Conservation (phyloP, 1,139 yeast genomes). For the Yarrowia galli region DNA sequence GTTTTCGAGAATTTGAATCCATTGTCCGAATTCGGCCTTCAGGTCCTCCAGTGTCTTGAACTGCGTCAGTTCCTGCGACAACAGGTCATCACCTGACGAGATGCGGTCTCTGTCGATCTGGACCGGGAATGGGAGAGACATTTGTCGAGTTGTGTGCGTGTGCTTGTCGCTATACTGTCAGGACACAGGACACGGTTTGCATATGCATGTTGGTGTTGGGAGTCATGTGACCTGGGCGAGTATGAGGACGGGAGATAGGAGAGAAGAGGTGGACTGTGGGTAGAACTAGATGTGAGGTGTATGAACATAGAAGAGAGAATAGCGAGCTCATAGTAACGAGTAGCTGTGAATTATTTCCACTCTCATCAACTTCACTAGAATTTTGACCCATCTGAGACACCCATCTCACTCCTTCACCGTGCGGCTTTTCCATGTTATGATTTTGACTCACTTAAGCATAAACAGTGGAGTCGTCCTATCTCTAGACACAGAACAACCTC, state of each 20-base stretch:
- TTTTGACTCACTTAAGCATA: conserved; percentile 30
- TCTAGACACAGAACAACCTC: no score
- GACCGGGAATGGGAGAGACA: conserved; percentile 31
- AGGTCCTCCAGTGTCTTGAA: conserved; percentile 36
- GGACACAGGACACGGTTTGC: conserved; percentile 7
- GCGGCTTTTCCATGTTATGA: conserved; percentile 3
- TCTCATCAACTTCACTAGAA: no score
- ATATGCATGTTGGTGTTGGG: conserved; percentile 18
- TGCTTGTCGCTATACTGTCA: neutral
- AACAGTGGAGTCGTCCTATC: neutral
- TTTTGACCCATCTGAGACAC: no score
- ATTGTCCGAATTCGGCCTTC: conserved; percentile 27
- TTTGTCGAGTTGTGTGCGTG: neutral
- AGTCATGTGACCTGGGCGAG: neutral
- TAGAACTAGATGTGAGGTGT: no score
- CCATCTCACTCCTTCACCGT: neutral
- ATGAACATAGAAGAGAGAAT: no score
- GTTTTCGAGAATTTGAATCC: conserved; percentile 32
- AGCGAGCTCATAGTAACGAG: no score
- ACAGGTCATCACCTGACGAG: conserved; percentile 18
- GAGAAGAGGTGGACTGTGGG: neutral
- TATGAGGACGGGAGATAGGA: no score
- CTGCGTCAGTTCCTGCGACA: conserved; percentile 31
- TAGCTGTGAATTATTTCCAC: no score
- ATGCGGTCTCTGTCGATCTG: conserved; percentile 25